Percentiles rank a stretch among this genome's conserved stretches.
Evolutionary conservation across 208 protist genomes (phyloP).

Genomic region (Acanthamoeba castellanii): DNA sequence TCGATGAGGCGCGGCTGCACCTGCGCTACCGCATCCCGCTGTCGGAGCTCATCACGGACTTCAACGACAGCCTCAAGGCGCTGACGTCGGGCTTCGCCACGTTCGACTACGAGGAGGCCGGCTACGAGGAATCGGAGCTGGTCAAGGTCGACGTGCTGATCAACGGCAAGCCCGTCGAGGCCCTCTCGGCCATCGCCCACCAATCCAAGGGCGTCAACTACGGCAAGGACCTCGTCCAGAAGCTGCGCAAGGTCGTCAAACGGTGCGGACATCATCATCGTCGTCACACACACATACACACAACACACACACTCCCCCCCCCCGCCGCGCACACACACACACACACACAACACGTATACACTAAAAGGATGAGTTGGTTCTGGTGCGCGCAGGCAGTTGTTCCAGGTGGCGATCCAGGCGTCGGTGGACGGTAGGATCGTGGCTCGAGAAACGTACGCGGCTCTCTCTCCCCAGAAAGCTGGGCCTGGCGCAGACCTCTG

Average conservation of each 20-base stretch:
- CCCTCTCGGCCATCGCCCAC: conserved; percentile 94
- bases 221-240: conserved; percentile 90
- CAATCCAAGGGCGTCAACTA: conserved; percentile 87
- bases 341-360: not conserved
- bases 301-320: not conserved
- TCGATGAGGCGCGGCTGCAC: conserved; percentile 80
- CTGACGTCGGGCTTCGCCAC: conserved; percentile 79
- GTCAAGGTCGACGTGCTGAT: conserved; percentile 95
- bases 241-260: conserved; percentile 93
- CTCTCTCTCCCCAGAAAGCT: not conserved
- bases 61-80: conserved; percentile 95
- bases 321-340: not conserved
- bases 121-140: conserved; percentile 93
- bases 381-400: conserved; percentile 86
- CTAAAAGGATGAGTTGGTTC: not conserved
- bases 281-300: too few species aligned
- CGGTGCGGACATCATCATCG: conserved; percentile 31
- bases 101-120: conserved; percentile 95
- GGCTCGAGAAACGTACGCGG: conserved; percentile 92
- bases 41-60: conserved; percentile 95
- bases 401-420: conserved; percentile 95
- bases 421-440: conserved; percentile 92
- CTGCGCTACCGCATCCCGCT: conserved; percentile 94
- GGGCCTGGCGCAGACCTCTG: not conserved
- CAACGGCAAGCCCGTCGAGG: conserved; percentile 94